phyloP scores from a whole-genome alignment of 1,284 basidiomycete genomes.

The Fomitiporia mediterranea region DNA sequence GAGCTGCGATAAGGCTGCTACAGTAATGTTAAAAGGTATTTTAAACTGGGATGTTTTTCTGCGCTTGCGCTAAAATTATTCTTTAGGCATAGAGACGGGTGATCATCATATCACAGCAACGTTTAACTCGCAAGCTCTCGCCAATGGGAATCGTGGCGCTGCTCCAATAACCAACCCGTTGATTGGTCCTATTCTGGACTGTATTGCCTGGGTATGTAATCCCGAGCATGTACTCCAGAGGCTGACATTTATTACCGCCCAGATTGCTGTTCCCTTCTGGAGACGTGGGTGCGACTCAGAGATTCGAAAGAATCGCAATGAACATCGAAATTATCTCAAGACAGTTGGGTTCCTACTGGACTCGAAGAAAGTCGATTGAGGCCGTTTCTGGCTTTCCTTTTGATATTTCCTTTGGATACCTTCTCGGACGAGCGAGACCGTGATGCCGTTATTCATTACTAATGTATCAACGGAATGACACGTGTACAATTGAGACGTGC shows the following conservation, averaged over 20 bases:
- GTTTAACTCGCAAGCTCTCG: slow-evolving; percentile 64
- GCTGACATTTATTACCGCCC: background rate
- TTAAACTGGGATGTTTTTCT: slow-evolving; percentile 9
- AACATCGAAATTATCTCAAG: slow-evolving; percentile 13
- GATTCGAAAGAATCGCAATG: slow-evolving; percentile 4
- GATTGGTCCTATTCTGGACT: slow-evolving; percentile 45
- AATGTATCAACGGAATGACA: too few relatives aligned
- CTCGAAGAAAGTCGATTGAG: too few relatives aligned
- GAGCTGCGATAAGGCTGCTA: slow-evolving; percentile 65
- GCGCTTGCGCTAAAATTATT: background rate
- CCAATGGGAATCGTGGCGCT: slow-evolving; percentile 63
- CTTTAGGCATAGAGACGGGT: slow-evolving; percentile 63
- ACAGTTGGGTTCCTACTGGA: background rate
- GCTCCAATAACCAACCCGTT: slow-evolving; percentile 61
- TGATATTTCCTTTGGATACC: too few relatives aligned
- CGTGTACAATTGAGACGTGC: too few relatives aligned
- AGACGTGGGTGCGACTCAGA: slow-evolving; percentile 14
- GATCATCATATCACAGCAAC: slow-evolving; percentile 77
- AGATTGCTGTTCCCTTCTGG: slow-evolving; percentile 20
- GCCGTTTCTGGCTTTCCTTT: too few relatives aligned
- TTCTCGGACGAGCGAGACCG: too few relatives aligned
- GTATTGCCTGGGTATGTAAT: slow-evolving; percentile 31
- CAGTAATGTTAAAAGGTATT: slow-evolving; percentile 59
- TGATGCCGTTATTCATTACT: too few relatives aligned
- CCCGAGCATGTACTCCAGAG: too few relatives aligned